Evolutionary conservation across 192 early-diverging fungal genomes (phyloP), one percentile per base, ranked within the genome.

Genomic region (Coemansia sp.): DNA sequence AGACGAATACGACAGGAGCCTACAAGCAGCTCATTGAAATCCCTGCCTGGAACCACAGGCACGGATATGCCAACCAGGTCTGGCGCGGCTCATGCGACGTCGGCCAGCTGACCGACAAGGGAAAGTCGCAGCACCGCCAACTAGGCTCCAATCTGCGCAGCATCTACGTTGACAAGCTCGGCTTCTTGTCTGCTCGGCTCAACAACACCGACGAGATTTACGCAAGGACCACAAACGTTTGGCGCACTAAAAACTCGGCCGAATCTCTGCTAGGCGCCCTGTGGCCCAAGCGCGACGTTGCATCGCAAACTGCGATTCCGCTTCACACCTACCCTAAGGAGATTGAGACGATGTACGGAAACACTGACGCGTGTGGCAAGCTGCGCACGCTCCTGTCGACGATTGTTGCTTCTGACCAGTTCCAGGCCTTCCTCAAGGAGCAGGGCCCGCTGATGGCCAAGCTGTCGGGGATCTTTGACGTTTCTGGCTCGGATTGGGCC

Each of bases 51-150:
- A 81, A 81, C 63, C 19, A 47, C 41, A 76, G 67, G 38, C 68
- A 72, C 43, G 78, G 78, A n/a, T 81, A 59, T 36, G 39, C 65
- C 14, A 76, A 81, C 67, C 43, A 60, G 53, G 3, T 76, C 6
- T 81, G 78, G 78, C 35, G 47, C 3, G 80, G 85, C n/a, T 71
- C 74, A 7, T 87, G 88, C 54, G 83, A 85, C 12, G 38, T 61
- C 25, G 89, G 88, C 29, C 81, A 90, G 58, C 71, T 91, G 39
- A 90, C 89, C 3, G 86, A 89, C 59, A 62, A 38, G 19, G 89
- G 89, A 0, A 87, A 87, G 57, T 15, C 39, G 2, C 85, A 85
- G 58, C 86, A 89, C 54, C 63, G 57, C 25, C 25, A 41, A 1
- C 59, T 86, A 9, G 89, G 89, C 17, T 29, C 46, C 1, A 59